Base-by-base conservation (phyloP, 768 basidiomycete species). In the Boletus patriciae region DNA sequence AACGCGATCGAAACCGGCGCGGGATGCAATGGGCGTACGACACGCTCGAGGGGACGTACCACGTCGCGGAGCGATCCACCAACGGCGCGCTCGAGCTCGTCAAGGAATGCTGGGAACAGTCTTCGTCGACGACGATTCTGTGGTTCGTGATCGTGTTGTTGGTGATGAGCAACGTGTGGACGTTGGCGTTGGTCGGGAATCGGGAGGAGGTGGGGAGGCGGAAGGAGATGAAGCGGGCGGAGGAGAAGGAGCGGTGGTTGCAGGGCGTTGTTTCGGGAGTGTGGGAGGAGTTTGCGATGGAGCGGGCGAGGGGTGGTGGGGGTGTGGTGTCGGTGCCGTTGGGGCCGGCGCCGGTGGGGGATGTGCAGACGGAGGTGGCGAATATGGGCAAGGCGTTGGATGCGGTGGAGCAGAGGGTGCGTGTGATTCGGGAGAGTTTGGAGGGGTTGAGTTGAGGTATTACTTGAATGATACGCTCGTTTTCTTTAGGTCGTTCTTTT, bases 1-100 rank as follows among this genome's bases (percentile, higher is more conserved):
- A 88, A 68, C 77, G 79, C 53, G 85, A 89, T 67, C 83, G 86
- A 16, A 84, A 86, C 58, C 81, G 78, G 55, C 87, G 89, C 18
- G 85, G 85, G 0, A 73, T 92, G 60, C 92, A 94, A 65, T 94
- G 92, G 92, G 91, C 91, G 3, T 90, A 84, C 75, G 92, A 94
- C 62, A 94, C 92, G 46, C 81, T 90, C 69, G 86, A 86, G 31
- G 92, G 90, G 11, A 86, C 92, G 2, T 80, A 76, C 58, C 78
- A 81, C 60, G 91, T 94, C 58, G 90, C 83, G 31, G 76, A 74
- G 65, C 83, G 84, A 66, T 90, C 88, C 58, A 82, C 88, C 42
- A 77, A 73, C 45, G 89, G 84, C 19, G 87, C 88, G 25, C 67
- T 92, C 57, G 92, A 92, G 75, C 84, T 94, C 42, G 76, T 94